These are phyloP conservation scores for Vitis hybrid DNA, from an alignment of 177 flowering plant species.

Conservation along the genomic window DNA sequence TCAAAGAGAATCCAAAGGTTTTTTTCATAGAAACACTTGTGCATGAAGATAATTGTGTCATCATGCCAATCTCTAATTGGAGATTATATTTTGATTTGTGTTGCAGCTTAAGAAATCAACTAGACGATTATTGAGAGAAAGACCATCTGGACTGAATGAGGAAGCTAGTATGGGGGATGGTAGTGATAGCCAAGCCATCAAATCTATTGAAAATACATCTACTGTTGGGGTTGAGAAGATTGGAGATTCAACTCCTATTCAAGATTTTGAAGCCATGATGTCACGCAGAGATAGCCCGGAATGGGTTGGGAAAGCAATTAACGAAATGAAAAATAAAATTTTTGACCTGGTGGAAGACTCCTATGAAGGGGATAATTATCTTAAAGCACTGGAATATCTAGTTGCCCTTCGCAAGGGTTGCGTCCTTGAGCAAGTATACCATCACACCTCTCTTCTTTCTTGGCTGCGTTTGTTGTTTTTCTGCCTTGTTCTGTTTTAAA, in stretches of 20 bases:
- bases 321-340: conserved; percentile 58
- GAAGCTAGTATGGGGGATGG: conserved; percentile 25
- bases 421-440: conserved; percentile 73
- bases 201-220: conserved; percentile 27
- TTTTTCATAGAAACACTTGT: not conserved
- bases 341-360: conserved; percentile 60
- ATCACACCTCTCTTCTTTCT: not conserved
- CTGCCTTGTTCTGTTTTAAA: not conserved
- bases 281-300: conserved; percentile 71
- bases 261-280: conserved; percentile 93
- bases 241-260: conserved; percentile 60
- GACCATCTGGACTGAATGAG: conserved; percentile 58
- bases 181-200: conserved; percentile 22
- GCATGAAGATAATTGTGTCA: not conserved
- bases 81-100: conserved; percentile 1
- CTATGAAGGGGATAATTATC: conserved; percentile 50
- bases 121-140: conserved; percentile 48
- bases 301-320: conserved; percentile 76
- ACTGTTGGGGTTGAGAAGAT: conserved; percentile 42
- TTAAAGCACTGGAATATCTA: conserved; percentile 65
- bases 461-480: not conserved
- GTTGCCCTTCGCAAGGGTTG: conserved; percentile 83
- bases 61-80: not conserved
- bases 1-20: conserved; percentile 87
- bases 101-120: conserved; percentile 77